Percentiles rank a stretch among this genome's conserved stretches.
Evolutionary conservation across 1,139 yeast genomes (phyloP).

Genomic region (Suhomyces ambrosiae): DNA sequence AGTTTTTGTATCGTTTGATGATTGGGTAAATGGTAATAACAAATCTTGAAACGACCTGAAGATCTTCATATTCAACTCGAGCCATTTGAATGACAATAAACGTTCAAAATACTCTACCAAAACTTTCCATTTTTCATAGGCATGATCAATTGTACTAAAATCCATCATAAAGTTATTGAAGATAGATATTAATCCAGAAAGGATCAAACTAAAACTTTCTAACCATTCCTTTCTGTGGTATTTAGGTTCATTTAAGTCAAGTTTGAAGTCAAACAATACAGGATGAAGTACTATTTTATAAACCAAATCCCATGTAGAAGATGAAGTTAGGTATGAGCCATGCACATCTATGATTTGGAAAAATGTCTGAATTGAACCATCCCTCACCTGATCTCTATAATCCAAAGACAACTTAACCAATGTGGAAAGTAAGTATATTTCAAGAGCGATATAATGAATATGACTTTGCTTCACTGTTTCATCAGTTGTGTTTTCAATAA

Average conservation of each 20-base stretch:
- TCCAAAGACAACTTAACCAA: conserved; percentile 67
- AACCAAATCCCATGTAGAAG: conserved; percentile 57
- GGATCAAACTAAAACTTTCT: conserved; percentile 58
- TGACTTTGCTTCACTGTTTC: conserved; percentile 2
- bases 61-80: conserved; percentile 52
- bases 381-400: conserved; percentile 75
- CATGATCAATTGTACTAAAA: conserved; percentile 21
- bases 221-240: conserved; percentile 45
- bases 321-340: conserved; percentile 52
- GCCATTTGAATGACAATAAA: conserved; percentile 41
- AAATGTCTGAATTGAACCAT: conserved; percentile 86
- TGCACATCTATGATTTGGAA: conserved; percentile 83
- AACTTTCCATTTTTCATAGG: conserved; percentile 43
- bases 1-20: not conserved
- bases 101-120: conserved; percentile 50
- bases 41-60: conserved; percentile 55
- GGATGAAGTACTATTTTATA: conserved; percentile 51
- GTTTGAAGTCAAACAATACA: conserved; percentile 26
- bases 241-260: conserved; percentile 15
- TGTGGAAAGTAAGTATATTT: conserved; percentile 65
- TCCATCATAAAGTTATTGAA: conserved; percentile 46
- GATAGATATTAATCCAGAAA: conserved; percentile 60
- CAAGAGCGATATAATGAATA: conserved; percentile 43
- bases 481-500: conserved; percentile 9
- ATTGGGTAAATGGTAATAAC: conserved; percentile 25